Evolutionary conservation across 2,329 filamentous ascomycete species (phyloP), one percentile per base, ranked within the genome.

Genomic region (Pestalotiopsis sp.): DNA sequence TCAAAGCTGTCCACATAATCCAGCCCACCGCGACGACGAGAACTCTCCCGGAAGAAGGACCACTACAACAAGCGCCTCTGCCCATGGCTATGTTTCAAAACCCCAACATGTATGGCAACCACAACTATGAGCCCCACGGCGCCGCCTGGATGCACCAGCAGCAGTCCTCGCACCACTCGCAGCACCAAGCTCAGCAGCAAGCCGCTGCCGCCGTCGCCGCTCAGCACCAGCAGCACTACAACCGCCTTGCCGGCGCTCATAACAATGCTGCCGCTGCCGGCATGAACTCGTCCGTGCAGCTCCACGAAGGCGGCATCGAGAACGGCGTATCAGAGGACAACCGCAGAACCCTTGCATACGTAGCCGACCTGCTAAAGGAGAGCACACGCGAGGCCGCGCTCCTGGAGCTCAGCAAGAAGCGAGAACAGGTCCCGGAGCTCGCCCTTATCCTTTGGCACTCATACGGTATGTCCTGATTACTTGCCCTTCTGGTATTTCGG

Each of bases 371-470:
- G 69, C 87, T 98, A 78, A 95, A 94, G 79, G 93, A 95, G 72
- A 90, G 88, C 75, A 95, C 94, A 36, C 89, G 96, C 71, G 96
- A 98, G 84, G 91, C 93, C 4, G 96, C 96, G 64, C 86, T 99
- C 67, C 87, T 99, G 77, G 96, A 99, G 81, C 87, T 99, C 65
- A 98, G 95, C 84, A 99, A 99, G 86, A 99, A 99, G 88, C 87
- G 96, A 68, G 96, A 99, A 82, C 96, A 98, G 82, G 96, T 99
- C 17, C 95, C 96, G 0, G 96, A 99, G 83, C 86, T 99, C 69
- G 96, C 96, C 61, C 85, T 99, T 75, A 97, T 99, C 70, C 86
- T 99, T 71, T 99, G 96, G 96, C 96, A 99, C 81, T 98, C 95
- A 3, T 98, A 98, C 78, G 96, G 95, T 97, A 89, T 72, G 90